A percentile compares a stretch with the other conserved stretches of the same genome.
phyloP scores from a whole-genome alignment of 2,329 filamentous ascomycete genomes.

The Botrytis squamosa region DNA sequence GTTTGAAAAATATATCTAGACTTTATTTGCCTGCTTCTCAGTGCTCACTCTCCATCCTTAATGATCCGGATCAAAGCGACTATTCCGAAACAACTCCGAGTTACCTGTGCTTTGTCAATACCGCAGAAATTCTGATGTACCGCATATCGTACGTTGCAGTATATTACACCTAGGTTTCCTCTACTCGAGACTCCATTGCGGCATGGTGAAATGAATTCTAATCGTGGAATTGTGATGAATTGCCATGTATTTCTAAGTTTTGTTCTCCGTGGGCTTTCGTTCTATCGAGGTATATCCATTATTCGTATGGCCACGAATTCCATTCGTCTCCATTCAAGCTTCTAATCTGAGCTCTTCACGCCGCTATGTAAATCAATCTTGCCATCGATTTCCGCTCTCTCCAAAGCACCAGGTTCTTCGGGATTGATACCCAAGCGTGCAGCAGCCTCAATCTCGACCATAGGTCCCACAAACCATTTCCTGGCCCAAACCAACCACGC shows the following conservation, averaged over 20 bases:
- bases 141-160: not conserved
- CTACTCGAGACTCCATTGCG: not conserved
- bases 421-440: slow-evolving; percentile 50
- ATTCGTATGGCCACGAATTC: not conserved
- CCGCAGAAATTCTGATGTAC: not conserved
- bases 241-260: not conserved
- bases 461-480: slow-evolving; percentile 56
- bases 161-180: not conserved
- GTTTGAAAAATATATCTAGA: not conserved
- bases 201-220: not conserved
- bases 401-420: slow-evolving; percentile 33
- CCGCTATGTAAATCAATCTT: slow-evolving; percentile 2
- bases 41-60: not conserved
- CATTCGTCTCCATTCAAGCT: not conserved
- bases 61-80: not conserved
- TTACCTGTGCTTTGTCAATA: not conserved
- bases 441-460: slow-evolving; percentile 52
- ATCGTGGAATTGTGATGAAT: not conserved
- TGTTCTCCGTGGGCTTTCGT: not conserved
- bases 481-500: slow-evolving; percentile 54
- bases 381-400: slow-evolving; percentile 28
- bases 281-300: not conserved
- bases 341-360: not conserved
- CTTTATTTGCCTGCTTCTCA: too few species aligned
- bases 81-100: slow-evolving; percentile 6